Conservation (phyloP, 768 basidiomycete genomes). For the Panaeolus cyanescens region DNA sequence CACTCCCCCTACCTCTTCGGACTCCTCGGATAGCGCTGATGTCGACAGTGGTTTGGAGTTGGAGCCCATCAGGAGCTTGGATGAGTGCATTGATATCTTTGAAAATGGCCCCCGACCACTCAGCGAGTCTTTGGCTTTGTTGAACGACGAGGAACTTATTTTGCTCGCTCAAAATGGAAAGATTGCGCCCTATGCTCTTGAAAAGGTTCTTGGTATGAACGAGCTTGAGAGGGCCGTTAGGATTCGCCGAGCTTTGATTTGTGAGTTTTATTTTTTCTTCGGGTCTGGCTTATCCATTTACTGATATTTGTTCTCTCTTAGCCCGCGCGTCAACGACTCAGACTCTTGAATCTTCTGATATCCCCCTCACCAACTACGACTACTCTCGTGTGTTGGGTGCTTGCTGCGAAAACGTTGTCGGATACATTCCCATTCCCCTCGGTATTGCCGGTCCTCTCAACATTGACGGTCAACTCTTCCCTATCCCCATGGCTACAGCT, state of each 20-base stretch:
- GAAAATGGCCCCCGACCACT: conserved; percentile 71
- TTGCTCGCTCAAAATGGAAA: conserved; percentile 87
- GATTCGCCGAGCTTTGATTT: conserved; percentile 87
- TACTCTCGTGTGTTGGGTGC: conserved; percentile 94
- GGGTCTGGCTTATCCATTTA: background rate
- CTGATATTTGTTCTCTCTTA: conserved; percentile 29
- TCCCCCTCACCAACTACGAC: conserved; percentile 87
- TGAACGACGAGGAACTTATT: conserved; percentile 94
- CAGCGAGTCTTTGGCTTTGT: conserved; percentile 52
- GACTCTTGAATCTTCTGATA: conserved; percentile 79
- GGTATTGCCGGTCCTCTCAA: conserved; percentile 96
- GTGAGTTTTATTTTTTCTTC: conserved; percentile 49
- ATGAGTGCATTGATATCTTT: conserved; percentile 80
- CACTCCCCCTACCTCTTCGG: background rate
- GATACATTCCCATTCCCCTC: conserved; percentile 94
- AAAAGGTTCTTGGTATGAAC: conserved; percentile 78
- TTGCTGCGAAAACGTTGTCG: conserved; percentile 98
- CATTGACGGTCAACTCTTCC: conserved; percentile 81
- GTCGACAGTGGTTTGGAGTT: background rate
- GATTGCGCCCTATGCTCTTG: conserved; percentile 92
- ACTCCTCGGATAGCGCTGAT: conserved; percentile 12
- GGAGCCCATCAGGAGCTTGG: conserved; percentile 51
- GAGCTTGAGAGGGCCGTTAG: conserved; percentile 85
- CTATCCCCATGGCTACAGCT: conserved; percentile 99
- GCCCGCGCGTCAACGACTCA: conserved; percentile 85